These are phyloP conservation scores for Epichloe bromicola DNA, from an alignment of 2,329 filamentous ascomycete species.

Conservation along the genomic window DNA sequence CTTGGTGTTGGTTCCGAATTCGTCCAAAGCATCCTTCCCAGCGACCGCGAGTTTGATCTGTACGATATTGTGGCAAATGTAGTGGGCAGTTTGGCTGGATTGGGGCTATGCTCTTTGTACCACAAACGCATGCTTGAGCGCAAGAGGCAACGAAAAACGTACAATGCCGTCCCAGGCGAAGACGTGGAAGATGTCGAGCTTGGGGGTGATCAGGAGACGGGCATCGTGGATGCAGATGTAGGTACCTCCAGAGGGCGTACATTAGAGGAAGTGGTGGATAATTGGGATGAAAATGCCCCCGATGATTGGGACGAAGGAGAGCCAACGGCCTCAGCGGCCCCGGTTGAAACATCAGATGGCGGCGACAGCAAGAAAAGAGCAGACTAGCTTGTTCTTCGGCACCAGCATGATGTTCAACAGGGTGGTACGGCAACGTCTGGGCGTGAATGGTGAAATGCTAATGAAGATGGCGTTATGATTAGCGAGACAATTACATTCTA, in stretches of 20 bases:
- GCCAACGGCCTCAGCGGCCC: constrained; percentile 10
- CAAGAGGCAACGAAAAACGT: constrained; percentile 60
- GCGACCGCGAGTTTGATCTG: constrained; percentile 58
- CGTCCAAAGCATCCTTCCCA: constrained; percentile 61
- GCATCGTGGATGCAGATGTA: constrained; percentile 32
- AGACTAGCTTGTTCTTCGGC: constrained; percentile 12
- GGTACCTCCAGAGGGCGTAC: constrained; percentile 18
- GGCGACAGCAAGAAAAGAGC: constrained; percentile 20
- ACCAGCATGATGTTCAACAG: neutral
- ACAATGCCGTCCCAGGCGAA: constrained; percentile 54
- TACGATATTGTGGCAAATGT: constrained; percentile 85
- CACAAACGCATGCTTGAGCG: constrained; percentile 92
- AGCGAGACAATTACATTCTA: neutral
- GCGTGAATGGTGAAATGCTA: neutral
- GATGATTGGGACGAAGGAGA: constrained; percentile 45
- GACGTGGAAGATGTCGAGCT: constrained; percentile 62
- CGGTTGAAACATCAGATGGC: constrained; percentile 14
- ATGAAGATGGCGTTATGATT: neutral
- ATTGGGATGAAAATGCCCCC: constrained; percentile 77
- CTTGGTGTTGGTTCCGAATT: constrained; percentile 66
- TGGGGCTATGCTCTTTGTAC: constrained; percentile 77
- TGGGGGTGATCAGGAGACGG: constrained; percentile 57
- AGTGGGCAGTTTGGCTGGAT: constrained; percentile 56
- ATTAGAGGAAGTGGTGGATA: constrained; percentile 75
- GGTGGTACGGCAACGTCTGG: neutral